These are phyloP conservation scores for Backusella circina DNA, from an alignment of 192 early-diverging fungal species.

Conservation along the genomic window DNA sequence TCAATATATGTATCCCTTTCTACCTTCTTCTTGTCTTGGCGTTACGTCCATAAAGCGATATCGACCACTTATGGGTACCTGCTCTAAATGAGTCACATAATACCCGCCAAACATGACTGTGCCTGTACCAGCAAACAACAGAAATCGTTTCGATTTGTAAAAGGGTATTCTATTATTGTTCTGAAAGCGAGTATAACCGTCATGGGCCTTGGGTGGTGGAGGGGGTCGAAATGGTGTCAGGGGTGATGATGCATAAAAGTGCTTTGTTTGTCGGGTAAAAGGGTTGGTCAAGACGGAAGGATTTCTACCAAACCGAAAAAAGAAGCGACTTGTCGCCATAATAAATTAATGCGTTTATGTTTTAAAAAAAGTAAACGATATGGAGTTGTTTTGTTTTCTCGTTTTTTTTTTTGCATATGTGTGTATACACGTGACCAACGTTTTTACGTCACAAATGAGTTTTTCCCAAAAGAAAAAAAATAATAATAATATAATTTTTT, in stretches of 20 bases:
- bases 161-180: neutral
- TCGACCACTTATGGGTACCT: slow-evolving; percentile 66
- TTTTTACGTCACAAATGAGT: neutral
- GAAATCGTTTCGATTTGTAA: slow-evolving; percentile 20
- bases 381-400: neutral
- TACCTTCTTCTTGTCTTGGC: slow-evolving; percentile 50
- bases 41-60: slow-evolving; percentile 68
- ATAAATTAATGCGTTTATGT: neutral
- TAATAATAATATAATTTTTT: neutral
- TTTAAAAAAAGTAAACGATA: neutral
- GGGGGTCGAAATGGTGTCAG: neutral
- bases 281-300: too few species aligned
- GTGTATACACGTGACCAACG: neutral
- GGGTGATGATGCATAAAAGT: neutral
- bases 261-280: neutral
- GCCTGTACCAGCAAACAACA: slow-evolving; percentile 29
- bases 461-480: neutral
- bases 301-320: neutral
- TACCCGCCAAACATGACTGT: slow-evolving; percentile 46
- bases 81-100: slow-evolving; percentile 72
- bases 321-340: neutral
- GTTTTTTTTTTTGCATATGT: neutral
- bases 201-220: neutral
- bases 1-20: neutral
- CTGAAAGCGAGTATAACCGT: neutral